phyloP scores from a whole-genome alignment of 2,329 filamentous ascomycete species.

The Colletotrichum sp. region DNA sequence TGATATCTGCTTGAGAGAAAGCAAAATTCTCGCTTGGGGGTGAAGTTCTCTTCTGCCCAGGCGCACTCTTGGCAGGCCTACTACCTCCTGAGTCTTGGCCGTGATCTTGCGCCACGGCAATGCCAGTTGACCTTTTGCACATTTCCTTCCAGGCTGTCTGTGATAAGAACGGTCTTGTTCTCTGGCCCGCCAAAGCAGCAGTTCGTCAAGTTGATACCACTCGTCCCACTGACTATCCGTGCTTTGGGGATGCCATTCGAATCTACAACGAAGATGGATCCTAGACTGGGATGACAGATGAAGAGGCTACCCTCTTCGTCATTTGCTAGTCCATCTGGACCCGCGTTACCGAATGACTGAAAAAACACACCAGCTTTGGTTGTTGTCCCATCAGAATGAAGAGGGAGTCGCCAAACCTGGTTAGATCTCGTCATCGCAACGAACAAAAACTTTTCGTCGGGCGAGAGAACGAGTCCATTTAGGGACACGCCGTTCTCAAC shows the following conservation, averaged over 20 bases:
- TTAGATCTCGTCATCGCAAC: constrained; percentile 45
- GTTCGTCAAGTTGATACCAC: constrained; percentile 41
- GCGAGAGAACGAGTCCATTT: constrained; percentile 41
- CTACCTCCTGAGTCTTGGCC: not conserved
- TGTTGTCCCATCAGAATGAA: constrained; percentile 41
- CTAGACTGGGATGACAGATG: constrained; percentile 39
- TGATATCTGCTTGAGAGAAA: not conserved
- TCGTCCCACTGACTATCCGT: constrained; percentile 33
- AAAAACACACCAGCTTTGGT: constrained; percentile 44
- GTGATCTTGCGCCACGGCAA: constrained; percentile 26
- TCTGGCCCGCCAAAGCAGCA: constrained; percentile 44
- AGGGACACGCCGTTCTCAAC: constrained; percentile 42
- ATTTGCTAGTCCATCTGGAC: constrained; percentile 41
- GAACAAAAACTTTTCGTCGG: constrained; percentile 42
- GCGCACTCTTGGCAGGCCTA: not conserved
- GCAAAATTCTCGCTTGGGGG: not conserved
- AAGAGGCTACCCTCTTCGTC: constrained; percentile 44
- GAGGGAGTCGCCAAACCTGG: constrained; percentile 43
- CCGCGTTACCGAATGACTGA: constrained; percentile 42
- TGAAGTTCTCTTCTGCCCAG: not conserved
- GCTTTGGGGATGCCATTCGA: constrained; percentile 39
- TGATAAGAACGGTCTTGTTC: constrained; percentile 42
- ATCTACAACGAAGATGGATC: constrained; percentile 41
- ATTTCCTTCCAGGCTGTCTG: constrained; percentile 42
- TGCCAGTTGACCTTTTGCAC: constrained; percentile 37